These are phyloP conservation scores for Ascochyta rabiei DNA, from an alignment of 2,329 filamentous ascomycete species.

Conservation along the genomic window DNA sequence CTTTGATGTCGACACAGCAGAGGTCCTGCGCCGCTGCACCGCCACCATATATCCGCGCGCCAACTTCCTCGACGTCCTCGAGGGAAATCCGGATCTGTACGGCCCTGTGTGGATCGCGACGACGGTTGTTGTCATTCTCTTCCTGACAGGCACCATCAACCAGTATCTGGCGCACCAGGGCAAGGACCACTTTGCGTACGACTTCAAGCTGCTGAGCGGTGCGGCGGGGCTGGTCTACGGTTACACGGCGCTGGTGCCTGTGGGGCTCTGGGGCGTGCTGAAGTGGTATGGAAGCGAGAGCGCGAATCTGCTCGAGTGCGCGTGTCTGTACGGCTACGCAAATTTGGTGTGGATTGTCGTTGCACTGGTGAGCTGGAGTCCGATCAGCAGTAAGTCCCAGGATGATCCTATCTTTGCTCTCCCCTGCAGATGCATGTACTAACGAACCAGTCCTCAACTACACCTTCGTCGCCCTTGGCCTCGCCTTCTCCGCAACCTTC, in stretches of 20 bases:
- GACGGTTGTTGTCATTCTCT: slow-evolving; percentile 93
- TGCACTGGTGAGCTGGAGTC: slow-evolving; percentile 88
- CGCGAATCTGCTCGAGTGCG: slow-evolving; percentile 92
- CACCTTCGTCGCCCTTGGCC: slow-evolving; percentile 79
- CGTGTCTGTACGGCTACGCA: slow-evolving; percentile 92
- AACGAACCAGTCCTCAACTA: slow-evolving; percentile 75
- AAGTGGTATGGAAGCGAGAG: slow-evolving; percentile 95
- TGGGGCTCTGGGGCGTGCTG: slow-evolving; percentile 83
- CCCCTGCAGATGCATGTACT: background rate
- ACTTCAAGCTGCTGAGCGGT: slow-evolving; percentile 86
- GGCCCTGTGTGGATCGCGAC: slow-evolving; percentile 99
- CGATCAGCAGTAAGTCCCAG: slow-evolving; percentile 64
- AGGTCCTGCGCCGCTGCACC: slow-evolving; percentile 84
- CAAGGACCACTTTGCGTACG: slow-evolving; percentile 79
- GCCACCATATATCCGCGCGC: slow-evolving; percentile 87
- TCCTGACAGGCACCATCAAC: slow-evolving; percentile 92
- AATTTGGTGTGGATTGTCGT: slow-evolving; percentile 98
- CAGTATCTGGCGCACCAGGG: slow-evolving; percentile 78
- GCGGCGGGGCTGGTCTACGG: slow-evolving; percentile 94
- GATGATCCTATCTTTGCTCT: background rate
- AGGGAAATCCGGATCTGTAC: slow-evolving; percentile 96
- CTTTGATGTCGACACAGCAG: slow-evolving; percentile 96
- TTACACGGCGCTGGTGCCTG: slow-evolving; percentile 82
- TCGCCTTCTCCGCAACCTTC: slow-evolving; percentile 48
- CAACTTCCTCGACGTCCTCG: slow-evolving; percentile 96